These are phyloP conservation scores for Escovopsis weberi DNA, from an alignment of 2,329 filamentous ascomycete genomes.

Conservation along the genomic window DNA sequence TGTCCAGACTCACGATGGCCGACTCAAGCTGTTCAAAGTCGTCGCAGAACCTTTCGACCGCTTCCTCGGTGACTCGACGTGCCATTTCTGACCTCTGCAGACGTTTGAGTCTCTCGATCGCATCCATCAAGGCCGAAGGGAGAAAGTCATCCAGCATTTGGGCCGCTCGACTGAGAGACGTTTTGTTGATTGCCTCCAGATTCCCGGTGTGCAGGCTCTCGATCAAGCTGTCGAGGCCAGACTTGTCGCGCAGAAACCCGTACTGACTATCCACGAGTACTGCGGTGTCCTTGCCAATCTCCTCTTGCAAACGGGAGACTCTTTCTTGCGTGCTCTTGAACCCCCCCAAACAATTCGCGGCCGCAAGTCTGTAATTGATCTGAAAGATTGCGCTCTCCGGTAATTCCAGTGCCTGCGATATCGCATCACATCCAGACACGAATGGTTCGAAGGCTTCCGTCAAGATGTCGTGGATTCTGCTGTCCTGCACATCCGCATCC, in stretches of 20 bases:
- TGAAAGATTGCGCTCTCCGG: conserved; percentile 54
- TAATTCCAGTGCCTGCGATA: conserved; percentile 44
- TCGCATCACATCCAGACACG: conserved; percentile 56
- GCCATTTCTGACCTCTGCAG: conserved; percentile 60
- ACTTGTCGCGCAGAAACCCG: conserved; percentile 56
- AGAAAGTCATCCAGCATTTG: conserved; percentile 80
- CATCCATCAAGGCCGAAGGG: conserved; percentile 85
- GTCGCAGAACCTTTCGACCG: conserved; percentile 68
- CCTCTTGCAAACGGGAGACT: conserved; percentile 38
- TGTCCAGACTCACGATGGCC: conserved; percentile 30
- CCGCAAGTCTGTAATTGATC: conserved; percentile 54
- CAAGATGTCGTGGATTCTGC: conserved; percentile 61
- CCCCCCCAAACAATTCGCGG: conserved; percentile 37
- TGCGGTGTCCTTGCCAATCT: conserved; percentile 39
- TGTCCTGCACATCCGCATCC: conserved; percentile 40
- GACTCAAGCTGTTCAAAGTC: conserved; percentile 58
- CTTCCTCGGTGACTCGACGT: conserved; percentile 65
- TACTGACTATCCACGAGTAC: conserved; percentile 55
- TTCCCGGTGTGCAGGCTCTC: conserved; percentile 32
- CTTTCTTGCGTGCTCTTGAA: conserved; percentile 51
- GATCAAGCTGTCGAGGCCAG: conserved; percentile 55
- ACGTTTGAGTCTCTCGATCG: conserved; percentile 62
- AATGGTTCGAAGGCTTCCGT: conserved; percentile 77
- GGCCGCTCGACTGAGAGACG: conserved; percentile 47
- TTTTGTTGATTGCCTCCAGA: conserved; percentile 6